Conservation (phyloP, 768 basidiomycete genomes). For the Termitomyces sp. region DNA sequence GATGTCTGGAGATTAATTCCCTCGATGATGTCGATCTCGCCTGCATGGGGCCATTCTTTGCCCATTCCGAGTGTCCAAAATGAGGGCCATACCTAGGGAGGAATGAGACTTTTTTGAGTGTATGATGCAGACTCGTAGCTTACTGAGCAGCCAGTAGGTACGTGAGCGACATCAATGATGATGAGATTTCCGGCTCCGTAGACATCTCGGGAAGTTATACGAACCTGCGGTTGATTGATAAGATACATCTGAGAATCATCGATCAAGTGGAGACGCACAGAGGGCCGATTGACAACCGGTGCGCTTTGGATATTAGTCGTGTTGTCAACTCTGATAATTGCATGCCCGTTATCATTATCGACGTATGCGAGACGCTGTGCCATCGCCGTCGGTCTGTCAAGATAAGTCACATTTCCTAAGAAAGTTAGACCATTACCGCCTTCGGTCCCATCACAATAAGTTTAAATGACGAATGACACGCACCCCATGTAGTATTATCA, state of each 20-base stretch:
- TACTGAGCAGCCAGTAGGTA: conserved; percentile 55
- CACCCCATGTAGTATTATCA: conserved; percentile 6
- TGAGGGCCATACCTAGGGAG: conserved; percentile 36
- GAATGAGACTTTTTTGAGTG: background rate
- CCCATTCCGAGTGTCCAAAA: conserved; percentile 38
- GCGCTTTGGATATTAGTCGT: conserved; percentile 41
- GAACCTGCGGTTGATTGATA: conserved; percentile 21
- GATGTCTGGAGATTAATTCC: conserved; percentile 43
- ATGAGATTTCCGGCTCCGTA: conserved; percentile 37
- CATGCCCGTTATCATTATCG: conserved; percentile 50
- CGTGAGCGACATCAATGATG: conserved; percentile 36
- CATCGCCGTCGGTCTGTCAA: conserved; percentile 33
- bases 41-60: conserved; percentile 32
- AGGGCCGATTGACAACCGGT: conserved; percentile 41
- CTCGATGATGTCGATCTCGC: conserved; percentile 52
- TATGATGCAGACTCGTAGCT: conserved; percentile 9
- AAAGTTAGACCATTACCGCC: background rate
- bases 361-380: conserved; percentile 44
- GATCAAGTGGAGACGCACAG: conserved; percentile 31
- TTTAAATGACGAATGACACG: background rate
- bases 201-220: conserved; percentile 35
- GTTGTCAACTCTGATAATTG: conserved; percentile 72
- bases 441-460: background rate
- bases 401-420: conserved; percentile 39
- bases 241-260: background rate